Evolutionary conservation across 208 protist genomes (phyloP).

Genomic region (Tritrichomonas foetus): DNA sequence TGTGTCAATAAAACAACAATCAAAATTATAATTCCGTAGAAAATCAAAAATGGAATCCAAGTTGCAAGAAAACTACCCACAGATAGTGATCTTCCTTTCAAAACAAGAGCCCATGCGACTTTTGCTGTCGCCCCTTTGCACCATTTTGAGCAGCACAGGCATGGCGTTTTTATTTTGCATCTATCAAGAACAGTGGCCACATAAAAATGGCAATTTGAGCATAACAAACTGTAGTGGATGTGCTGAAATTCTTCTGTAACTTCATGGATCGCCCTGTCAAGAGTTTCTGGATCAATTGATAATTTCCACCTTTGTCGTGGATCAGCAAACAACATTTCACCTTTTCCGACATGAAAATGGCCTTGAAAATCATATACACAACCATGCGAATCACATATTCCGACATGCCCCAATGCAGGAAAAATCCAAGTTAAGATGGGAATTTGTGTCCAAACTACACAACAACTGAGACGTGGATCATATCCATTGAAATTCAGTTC

Average conservation of each 20-base stretch:
- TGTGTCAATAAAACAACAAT: neutral
- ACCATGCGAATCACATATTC: neutral
- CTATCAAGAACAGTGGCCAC: neutral
- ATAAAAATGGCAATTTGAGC: slow-evolving; percentile 40
- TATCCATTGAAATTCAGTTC: no score
- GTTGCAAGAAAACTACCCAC: no score
- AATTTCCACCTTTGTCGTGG: neutral
- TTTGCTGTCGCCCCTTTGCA: neutral
- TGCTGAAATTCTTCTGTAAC: neutral
- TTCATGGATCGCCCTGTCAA: neutral
- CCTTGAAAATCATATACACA: slow-evolving; percentile 35
- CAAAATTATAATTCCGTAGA: neutral
- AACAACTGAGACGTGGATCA: neutral
- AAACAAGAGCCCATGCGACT: neutral
- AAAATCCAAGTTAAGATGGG: neutral
- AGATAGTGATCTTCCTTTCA: neutral
- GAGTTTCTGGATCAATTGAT: neutral
- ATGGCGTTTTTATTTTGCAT: neutral
- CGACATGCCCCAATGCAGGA: neutral
- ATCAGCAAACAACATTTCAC: neutral
- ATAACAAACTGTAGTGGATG: neutral
- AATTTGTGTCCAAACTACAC: slow-evolving; percentile 23
- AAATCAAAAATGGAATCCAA: neutral
- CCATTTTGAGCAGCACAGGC: neutral
- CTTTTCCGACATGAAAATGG: neutral